Evolutionary conservation across 805 yeast species (phyloP).

Genomic region (Candida ponderosae): DNA sequence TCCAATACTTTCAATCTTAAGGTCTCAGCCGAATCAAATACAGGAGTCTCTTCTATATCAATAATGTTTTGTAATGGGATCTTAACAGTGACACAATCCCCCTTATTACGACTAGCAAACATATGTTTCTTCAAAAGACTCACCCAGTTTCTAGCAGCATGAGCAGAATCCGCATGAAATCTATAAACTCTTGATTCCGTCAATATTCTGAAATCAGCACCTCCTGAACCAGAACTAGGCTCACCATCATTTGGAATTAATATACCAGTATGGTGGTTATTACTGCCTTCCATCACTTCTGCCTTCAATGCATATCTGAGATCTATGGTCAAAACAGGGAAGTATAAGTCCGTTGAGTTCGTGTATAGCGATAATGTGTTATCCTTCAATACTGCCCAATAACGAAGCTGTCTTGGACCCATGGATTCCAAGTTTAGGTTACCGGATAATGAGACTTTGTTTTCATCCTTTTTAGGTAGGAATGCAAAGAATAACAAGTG

Average conservation of each 20-base stretch:
- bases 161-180: conserved; percentile 67
- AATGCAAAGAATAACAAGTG: conserved; percentile 71
- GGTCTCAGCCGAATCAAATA: conserved; percentile 50
- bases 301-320: conserved; percentile 55
- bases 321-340: conserved; percentile 73
- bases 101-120: conserved; percentile 63
- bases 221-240: conserved; percentile 4
- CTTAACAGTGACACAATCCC: conserved; percentile 67
- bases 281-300: conserved; percentile 42
- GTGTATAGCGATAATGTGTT: conserved; percentile 62
- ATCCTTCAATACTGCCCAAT: conserved; percentile 75
- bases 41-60: conserved; percentile 47
- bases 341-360: conserved; percentile 73
- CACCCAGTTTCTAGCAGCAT: conserved; percentile 76
- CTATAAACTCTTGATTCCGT: conserved; percentile 52
- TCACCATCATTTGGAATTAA: too few relatives aligned
- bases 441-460: conserved; percentile 40
- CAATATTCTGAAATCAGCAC: conserved; percentile 47
- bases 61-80: conserved; percentile 66
- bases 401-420: conserved; percentile 34
- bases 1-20: conserved; percentile 57
- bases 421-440: conserved; percentile 35
- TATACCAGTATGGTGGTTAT: too few relatives aligned
- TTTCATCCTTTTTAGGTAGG: conserved; percentile 48
- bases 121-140: conserved; percentile 65